Conservation (phyloP, 2,329 filamentous ascomycete species). For the Karstenula rhodostoma region DNA sequence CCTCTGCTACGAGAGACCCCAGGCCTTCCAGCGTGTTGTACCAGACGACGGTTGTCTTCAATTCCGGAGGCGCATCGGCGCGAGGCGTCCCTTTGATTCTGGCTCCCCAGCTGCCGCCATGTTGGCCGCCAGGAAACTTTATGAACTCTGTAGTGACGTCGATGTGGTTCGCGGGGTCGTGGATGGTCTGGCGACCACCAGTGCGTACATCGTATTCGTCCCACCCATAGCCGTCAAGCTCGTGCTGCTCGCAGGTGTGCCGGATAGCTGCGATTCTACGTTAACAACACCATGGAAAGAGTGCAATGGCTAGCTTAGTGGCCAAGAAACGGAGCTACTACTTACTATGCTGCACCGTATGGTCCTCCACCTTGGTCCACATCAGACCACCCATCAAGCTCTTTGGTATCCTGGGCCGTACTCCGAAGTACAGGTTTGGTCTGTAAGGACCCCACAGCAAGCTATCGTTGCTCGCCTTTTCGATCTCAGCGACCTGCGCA, state of each 20-base stretch:
- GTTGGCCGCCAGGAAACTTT: conserved; percentile 83
- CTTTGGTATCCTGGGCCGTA: conserved; percentile 81
- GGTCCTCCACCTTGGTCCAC: conserved; percentile 88
- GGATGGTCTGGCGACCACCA: conserved; percentile 88
- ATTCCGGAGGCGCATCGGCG: conserved; percentile 68
- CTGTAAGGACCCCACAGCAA: conserved; percentile 96
- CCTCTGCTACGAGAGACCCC: conserved; percentile 69
- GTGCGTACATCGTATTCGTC: conserved; percentile 92
- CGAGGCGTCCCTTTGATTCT: conserved; percentile 83
- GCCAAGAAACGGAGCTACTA: conserved; percentile 20
- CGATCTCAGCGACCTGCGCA: conserved; percentile 48
- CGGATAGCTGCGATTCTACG: conserved; percentile 71
- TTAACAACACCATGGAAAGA: not conserved
- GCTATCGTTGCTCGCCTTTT: conserved; percentile 74
- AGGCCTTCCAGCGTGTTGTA: conserved; percentile 82
- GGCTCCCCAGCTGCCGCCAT: conserved; percentile 92
- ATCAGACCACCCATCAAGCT: conserved; percentile 84
- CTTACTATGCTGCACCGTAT: conserved; percentile 78
- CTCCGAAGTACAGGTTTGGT: conserved; percentile 92
- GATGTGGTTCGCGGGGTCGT: conserved; percentile 85
- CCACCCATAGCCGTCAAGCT: conserved; percentile 97
- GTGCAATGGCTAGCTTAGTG: not conserved
- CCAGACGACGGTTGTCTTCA: conserved; percentile 82
- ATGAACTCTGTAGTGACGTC: conserved; percentile 94
- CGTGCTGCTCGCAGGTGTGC: conserved; percentile 95